Percentiles rank a stretch among this genome's conserved stretches.
Conservation (phyloP, 352 stramenopile species). For the Globisporangium nagaii region DNA sequence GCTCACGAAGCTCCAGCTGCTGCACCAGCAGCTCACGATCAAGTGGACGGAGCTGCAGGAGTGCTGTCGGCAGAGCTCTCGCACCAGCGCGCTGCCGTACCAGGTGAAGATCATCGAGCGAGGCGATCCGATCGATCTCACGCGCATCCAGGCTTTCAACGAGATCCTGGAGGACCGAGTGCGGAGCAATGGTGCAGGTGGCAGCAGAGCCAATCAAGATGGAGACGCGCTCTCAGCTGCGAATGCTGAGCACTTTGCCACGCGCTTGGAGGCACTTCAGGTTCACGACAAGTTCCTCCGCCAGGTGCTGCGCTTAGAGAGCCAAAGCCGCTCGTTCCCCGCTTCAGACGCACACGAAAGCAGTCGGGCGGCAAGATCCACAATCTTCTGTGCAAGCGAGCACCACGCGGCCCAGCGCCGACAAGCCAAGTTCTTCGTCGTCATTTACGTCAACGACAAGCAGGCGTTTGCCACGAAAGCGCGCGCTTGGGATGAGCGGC, state of each 20-base stretch:
- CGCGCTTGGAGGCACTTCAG: constrained; percentile 26
- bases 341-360: background rate
- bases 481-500: constrained; percentile 5
- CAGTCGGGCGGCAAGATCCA: too few relatives aligned
- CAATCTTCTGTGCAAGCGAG: background rate
- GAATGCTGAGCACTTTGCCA: constrained; percentile 12
- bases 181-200: background rate
- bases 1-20: constrained; percentile 38
- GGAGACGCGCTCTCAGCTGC: background rate
- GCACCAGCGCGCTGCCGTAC: background rate
- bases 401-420: background rate
- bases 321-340: background rate
- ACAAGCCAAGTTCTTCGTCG: constrained; percentile 30
- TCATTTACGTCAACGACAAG: constrained; percentile 36
- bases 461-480: constrained; percentile 26
- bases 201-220: background rate
- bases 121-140: constrained; percentile 26
- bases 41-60: constrained; percentile 54
- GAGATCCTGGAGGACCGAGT: constrained; percentile 21
- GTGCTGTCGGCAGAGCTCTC: constrained; percentile 16
- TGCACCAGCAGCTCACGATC: constrained; percentile 46
- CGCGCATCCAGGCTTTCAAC: constrained; percentile 30
- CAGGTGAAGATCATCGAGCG: constrained; percentile 17
- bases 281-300: constrained; percentile 27
- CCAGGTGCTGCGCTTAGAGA: constrained; percentile 18